Evolutionary conservation across 805 yeast species (phyloP).

Genomic region (Saturnispora halmiae): DNA sequence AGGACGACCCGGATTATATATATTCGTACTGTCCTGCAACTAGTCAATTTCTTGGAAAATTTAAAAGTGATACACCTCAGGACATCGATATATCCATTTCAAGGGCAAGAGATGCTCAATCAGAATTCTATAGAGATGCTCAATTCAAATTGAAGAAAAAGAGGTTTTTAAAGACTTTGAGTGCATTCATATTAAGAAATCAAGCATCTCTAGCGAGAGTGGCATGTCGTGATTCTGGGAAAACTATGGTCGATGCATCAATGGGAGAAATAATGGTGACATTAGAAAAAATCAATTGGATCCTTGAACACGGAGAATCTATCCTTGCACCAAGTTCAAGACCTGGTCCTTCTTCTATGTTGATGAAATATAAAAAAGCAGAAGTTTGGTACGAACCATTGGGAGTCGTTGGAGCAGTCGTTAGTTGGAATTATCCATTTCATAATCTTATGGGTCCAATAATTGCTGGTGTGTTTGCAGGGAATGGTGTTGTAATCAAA

Average conservation of each 20-base stretch:
- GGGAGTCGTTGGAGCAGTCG: slow-evolving; percentile 80
- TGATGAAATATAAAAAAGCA: slow-evolving; percentile 86
- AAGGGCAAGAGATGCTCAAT: slow-evolving; percentile 48
- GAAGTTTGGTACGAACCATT: slow-evolving; percentile 91
- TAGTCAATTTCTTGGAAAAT: slow-evolving; percentile 76
- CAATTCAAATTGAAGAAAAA: slow-evolving; percentile 51
- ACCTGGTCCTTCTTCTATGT: slow-evolving; percentile 78
- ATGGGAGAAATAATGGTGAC: slow-evolving; percentile 97
- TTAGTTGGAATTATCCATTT: slow-evolving; percentile 97
- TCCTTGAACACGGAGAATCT: slow-evolving; percentile 68
- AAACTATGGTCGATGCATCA: slow-evolving; percentile 90
- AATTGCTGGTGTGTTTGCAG: slow-evolving; percentile 80
- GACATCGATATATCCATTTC: slow-evolving; percentile 63
- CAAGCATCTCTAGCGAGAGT: slow-evolving; percentile 84
- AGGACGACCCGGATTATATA: slow-evolving; percentile 56
- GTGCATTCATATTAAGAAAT: slow-evolving; percentile 62
- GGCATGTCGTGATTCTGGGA: slow-evolving; percentile 95
- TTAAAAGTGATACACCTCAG: slow-evolving; percentile 48
- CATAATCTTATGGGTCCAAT: slow-evolving; percentile 92
- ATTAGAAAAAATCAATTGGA: slow-evolving; percentile 87
- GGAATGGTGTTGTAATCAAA: slow-evolving; percentile 84
- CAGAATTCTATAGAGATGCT: slow-evolving; percentile 40
- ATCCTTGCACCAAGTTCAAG: slow-evolving; percentile 63
- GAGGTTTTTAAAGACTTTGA: slow-evolving; percentile 60
- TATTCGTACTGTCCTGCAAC: slow-evolving; percentile 95